Evolutionary conservation across 148 eudicot species (phyloP).

Genomic region (Rhododendron ovatum): DNA sequence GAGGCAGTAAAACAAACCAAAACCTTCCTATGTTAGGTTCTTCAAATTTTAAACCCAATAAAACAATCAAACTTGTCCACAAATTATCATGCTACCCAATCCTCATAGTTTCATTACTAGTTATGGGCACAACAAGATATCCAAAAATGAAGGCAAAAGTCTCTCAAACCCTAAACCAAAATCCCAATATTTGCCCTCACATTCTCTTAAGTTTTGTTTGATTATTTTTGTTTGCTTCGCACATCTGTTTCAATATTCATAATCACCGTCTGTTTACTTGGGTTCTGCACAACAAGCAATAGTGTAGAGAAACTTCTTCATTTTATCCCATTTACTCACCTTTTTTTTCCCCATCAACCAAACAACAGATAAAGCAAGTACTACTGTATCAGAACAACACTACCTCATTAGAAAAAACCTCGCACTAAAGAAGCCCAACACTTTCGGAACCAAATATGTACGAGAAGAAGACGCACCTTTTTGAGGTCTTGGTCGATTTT

Average conservation of each 20-base stretch:
- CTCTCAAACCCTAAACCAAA: too few species aligned
- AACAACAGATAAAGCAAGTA: not conserved
- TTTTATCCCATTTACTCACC: too few species aligned
- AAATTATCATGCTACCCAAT: not conserved
- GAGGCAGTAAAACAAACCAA: not conserved
- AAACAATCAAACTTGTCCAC: not conserved
- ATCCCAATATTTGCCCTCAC: too few species aligned
- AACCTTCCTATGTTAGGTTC: not conserved
- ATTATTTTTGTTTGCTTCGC: too few species aligned
- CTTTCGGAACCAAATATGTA: not conserved
- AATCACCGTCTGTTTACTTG: too few species aligned
- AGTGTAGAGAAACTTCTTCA: too few species aligned
- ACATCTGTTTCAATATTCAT: too few species aligned
- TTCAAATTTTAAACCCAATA: not conserved
- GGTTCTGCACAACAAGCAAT: too few species aligned
- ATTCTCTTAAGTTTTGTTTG: too few species aligned
- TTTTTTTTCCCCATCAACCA: not conserved
- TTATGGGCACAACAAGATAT: not conserved
- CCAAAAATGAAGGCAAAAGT: too few species aligned
- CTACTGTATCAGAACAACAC: not conserved
- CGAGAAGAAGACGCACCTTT: conserved; percentile 35
- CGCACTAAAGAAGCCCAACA: not conserved
- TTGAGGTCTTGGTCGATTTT: conserved; percentile 57
- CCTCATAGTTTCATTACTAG: not conserved
- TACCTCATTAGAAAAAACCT: not conserved